Percentiles rank a stretch among this genome's conserved stretches.
These are phyloP conservation scores for Herpetomonas tarakana DNA, from an alignment of 208 protist genomes.

Conservation along the genomic window DNA sequence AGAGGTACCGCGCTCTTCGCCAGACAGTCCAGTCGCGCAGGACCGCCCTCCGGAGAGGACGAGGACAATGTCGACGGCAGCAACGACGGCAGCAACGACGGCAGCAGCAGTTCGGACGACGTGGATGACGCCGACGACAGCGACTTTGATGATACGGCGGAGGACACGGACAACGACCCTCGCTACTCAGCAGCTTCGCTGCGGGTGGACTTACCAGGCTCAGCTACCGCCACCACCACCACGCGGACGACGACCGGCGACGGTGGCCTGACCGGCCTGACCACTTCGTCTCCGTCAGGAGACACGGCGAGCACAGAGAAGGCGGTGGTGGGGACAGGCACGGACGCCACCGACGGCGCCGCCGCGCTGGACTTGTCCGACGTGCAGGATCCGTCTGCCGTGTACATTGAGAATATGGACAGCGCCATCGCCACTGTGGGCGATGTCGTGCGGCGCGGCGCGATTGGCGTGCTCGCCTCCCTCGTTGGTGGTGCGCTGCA, in stretches of 20 bases:
- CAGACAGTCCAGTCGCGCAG: neutral
- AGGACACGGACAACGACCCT: slow-evolving; percentile 14
- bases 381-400: slow-evolving; percentile 11
- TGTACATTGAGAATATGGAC: slow-evolving; percentile 10
- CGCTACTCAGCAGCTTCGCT: neutral
- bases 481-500: slow-evolving; percentile 62
- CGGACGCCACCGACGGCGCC: neutral
- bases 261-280: neutral
- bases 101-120: slow-evolving; percentile 1
- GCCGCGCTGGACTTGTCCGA: neutral
- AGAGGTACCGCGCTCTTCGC: no score
- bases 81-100: neutral
- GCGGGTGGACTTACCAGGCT: neutral
- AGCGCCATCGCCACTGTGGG: slow-evolving; percentile 17
- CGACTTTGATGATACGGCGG: neutral
- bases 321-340: neutral
- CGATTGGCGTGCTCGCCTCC: slow-evolving; percentile 42
- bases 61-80: neutral
- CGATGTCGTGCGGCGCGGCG: slow-evolving; percentile 35
- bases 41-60: neutral
- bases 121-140: neutral
- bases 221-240: neutral
- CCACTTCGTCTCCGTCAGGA: neutral
- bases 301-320: neutral
- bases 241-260: neutral